Evolutionary conservation across 1,284 basidiomycete genomes (phyloP), one percentile per base, ranked within the genome.

Genomic region (Ustilago shanxiensis): DNA sequence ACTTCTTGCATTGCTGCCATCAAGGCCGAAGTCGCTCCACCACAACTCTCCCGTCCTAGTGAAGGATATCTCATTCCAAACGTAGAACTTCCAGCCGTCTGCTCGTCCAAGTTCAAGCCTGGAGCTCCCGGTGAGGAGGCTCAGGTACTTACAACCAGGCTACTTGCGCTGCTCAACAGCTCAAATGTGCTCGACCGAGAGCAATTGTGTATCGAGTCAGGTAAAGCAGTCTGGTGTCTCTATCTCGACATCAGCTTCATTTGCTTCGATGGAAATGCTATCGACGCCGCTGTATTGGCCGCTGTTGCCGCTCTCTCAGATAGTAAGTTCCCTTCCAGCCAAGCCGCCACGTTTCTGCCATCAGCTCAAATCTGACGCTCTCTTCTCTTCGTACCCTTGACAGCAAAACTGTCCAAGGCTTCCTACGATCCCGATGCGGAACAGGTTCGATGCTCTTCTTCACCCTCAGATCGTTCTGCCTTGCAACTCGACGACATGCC

Each of bases 241-340:
- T 98, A 98, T 86, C 89, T 98, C 74, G 96, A 99, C 77, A 91
- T 94, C 31, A 93, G 92, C 5, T 98, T 95, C 86, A 93, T 99
- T 80, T 98, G 96, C 87, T 96, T 95, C 81, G 95, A 99, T 85
- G 96, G 96, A 10, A 98, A 98, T 83, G 92, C 90, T 1, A 93
- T 97, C 75, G 96, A 99, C 76, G 94, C 95, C 0, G 90, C 93
- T 0, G 88, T 98, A 2, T 86, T 98, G 16, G 94, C 95, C 0
- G 93, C 95, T 88, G 90, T 95, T 54, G 91, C 92, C 14, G 95
- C 96, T 3, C 87, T 99, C 53, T 89, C 89, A 85, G 93, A 95
- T 79, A 92, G 41, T 44, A 44, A 44, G 41, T 44, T 7, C 11
- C 8, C 14, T 5, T 39, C 18, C 37, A 16, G 11, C 1, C 41